These are phyloP conservation scores for Bipolaris sorokiniana DNA, from an alignment of 2,329 filamentous ascomycete genomes.

Conservation along the genomic window DNA sequence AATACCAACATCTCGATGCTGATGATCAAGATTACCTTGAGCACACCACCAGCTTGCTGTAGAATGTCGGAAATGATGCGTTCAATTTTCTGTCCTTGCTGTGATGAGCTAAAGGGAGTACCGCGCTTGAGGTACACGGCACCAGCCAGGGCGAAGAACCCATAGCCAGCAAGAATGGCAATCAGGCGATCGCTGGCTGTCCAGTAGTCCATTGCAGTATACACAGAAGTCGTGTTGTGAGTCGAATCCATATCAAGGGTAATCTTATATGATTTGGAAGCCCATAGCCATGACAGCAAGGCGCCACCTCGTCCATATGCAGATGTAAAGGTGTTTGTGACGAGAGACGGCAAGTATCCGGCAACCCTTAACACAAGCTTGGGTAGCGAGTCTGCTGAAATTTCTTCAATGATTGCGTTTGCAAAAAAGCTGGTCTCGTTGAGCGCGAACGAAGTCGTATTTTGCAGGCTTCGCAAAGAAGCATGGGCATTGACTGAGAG, in stretches of 20 bases:
- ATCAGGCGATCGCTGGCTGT: conserved; percentile 63
- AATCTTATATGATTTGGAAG: conserved; percentile 46
- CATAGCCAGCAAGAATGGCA: conserved; percentile 82
- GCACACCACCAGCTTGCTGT: conserved; percentile 91
- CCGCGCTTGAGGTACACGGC: conserved; percentile 80
- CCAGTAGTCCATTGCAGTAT: conserved; percentile 50
- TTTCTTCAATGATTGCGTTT: conserved; percentile 33
- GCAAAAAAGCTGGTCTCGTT: conserved; percentile 40
- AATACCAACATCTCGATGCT: conserved; percentile 99
- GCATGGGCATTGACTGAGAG: conserved; percentile 48
- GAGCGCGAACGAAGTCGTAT: conserved; percentile 42
- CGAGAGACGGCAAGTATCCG: conserved; percentile 19
- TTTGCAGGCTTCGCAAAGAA: conserved; percentile 47
- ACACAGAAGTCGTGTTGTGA: conserved; percentile 25
- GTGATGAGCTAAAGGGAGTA: conserved; percentile 67
- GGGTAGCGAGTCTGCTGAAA: conserved; percentile 29
- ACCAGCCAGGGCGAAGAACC: conserved; percentile 74
- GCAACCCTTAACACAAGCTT: conserved; percentile 26
- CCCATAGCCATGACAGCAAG: conserved; percentile 37
- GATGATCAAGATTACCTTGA: conserved; percentile 98
- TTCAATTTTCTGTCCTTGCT: conserved; percentile 66
- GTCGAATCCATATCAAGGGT: conserved; percentile 43
- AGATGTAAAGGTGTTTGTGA: conserved; percentile 10
- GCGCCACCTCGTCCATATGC: conserved; percentile 20
- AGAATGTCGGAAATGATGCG: conserved; percentile 80